A percentile compares a stretch with the other conserved stretches of the same genome.
phyloP scores from a whole-genome alignment of 306 rosid genomes.

The Potentilla sterilis region DNA sequence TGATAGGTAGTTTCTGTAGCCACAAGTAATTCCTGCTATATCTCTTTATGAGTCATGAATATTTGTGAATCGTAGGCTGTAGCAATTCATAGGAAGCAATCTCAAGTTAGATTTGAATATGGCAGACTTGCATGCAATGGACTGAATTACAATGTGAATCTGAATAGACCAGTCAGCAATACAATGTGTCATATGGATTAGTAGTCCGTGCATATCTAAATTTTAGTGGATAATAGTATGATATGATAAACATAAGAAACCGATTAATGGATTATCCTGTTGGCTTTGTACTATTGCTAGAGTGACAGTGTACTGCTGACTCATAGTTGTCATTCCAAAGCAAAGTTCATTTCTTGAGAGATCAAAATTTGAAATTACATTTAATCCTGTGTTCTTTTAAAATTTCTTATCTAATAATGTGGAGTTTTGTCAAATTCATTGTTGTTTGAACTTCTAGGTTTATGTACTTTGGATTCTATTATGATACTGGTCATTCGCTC shows the following conservation, averaged over 20 bases:
- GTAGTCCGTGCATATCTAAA: not conserved
- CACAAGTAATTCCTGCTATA: not conserved
- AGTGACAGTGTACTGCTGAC: not conserved
- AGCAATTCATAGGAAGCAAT: not conserved
- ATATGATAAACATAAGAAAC: not conserved
- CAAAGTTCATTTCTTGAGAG: not conserved
- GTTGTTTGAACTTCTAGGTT: constrained; percentile 1
- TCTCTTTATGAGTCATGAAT: constrained; percentile 1
- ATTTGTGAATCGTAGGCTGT: not conserved
- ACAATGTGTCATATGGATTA: not conserved
- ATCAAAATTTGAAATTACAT: not conserved
- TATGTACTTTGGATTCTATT: not conserved
- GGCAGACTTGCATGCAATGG: not conserved
- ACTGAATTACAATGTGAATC: not conserved
- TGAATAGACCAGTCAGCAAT: not conserved
- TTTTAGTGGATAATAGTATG: not conserved
- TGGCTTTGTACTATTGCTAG: not conserved
- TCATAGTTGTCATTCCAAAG: not conserved
- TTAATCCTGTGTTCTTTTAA: not conserved
- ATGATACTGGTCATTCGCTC: constrained; percentile 17
- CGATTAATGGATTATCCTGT: not conserved
- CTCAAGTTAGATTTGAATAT: not conserved
- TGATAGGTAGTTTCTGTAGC: constrained; percentile 66
- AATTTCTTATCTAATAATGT: not conserved
- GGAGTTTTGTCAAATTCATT: not conserved